Evolutionary conservation across 106 monocot genomes (phyloP).

Genomic region (Phalaenopsis equestris): DNA sequence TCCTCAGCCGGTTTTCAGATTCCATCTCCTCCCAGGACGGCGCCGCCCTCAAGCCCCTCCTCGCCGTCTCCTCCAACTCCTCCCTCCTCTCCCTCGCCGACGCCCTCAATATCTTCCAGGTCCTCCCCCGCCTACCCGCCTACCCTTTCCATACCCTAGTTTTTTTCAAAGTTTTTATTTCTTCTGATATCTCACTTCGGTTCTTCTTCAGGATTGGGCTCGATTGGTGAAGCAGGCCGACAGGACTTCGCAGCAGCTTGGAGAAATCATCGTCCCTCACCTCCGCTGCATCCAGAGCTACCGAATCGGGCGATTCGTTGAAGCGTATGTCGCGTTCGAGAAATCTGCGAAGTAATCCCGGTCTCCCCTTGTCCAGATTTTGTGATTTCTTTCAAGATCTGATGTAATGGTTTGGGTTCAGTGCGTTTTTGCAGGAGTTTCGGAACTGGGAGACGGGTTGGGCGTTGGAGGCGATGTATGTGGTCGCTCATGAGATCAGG

Average conservation of each 20-base stretch:
- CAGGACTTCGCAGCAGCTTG: conserved; percentile 19
- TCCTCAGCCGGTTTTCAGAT: conserved; percentile 46
- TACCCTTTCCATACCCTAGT: not conserved
- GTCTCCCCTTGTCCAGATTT: not conserved
- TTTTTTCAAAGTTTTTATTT: not conserved
- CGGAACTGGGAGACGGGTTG: conserved; percentile 92
- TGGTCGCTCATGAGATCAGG: conserved; percentile 65
- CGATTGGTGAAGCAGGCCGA: conserved; percentile 26
- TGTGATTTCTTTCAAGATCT: not conserved
- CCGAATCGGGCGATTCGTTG: conserved; percentile 33
- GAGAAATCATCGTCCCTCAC: conserved; percentile 32
- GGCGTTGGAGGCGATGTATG: conserved; percentile 69
- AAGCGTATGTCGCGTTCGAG: conserved; percentile 47
- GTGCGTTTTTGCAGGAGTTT: conserved; percentile 92
- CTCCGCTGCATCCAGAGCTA: conserved; percentile 40
- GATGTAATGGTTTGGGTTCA: conserved; percentile 12
- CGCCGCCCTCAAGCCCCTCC: conserved; percentile 47
- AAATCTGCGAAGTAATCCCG: conserved; percentile 38
- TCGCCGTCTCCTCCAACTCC: conserved; percentile 60
- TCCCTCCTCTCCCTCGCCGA: conserved; percentile 39
- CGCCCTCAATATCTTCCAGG: conserved; percentile 45
- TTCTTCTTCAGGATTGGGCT: conserved; percentile 13
- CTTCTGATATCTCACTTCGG: not conserved
- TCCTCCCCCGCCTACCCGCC: not conserved
- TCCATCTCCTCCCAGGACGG: conserved; percentile 51